Base-by-base conservation (phyloP, 441 rosid genomes). In the Syzygium syzygioides region DNA sequence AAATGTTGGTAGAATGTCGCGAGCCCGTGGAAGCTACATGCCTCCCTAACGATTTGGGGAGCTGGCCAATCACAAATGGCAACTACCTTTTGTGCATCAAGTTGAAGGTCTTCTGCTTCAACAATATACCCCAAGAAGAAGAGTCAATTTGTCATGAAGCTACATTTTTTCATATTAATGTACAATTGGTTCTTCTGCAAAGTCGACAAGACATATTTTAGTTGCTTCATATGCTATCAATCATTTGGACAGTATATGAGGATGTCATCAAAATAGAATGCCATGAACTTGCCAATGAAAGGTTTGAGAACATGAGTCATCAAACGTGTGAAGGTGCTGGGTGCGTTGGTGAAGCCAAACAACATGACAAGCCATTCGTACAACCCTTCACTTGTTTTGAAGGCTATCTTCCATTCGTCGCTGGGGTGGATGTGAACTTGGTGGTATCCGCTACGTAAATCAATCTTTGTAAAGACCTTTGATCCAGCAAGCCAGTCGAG, bases 1-100 rank as follows among this genome's bases (percentile, higher is more conserved):
- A 59, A 59, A 7, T 2, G 0, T 59, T 2, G 1, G 32, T 59
- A 26, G 14, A 59, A 28, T 59, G 17, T 59, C 0, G 0, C 0
- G 28, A 28, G 32, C 26, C 0, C 0, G 0, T 3, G 0, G 4
- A 59, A 59, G 66, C 0, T 28, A 1, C 1, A 0, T 0, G 1
- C 32, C 4, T 59, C 32, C 66, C 32, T 7, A 28, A 28, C 0
- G 0, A 4, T 59, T 3, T 59, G 0, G 66, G 66, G 66, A 26
- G 30, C 28, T 0, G 2, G 8, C 66, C 0, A 59, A 1, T 59
- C 3, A 15, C 2, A 0, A 28, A 59, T 59, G 66, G 7, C 7
- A 12, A 1, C 66, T 59, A 59, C 66, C 66, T 26, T 28, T 30
- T 59, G 30, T 59, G 2, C 66, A 59, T 3, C 17, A 59, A 59